A percentile compares a stretch with the other conserved stretches of the same genome.
Conservation (phyloP, 805 yeast species). For the Grigorovia yakushimaensis region DNA sequence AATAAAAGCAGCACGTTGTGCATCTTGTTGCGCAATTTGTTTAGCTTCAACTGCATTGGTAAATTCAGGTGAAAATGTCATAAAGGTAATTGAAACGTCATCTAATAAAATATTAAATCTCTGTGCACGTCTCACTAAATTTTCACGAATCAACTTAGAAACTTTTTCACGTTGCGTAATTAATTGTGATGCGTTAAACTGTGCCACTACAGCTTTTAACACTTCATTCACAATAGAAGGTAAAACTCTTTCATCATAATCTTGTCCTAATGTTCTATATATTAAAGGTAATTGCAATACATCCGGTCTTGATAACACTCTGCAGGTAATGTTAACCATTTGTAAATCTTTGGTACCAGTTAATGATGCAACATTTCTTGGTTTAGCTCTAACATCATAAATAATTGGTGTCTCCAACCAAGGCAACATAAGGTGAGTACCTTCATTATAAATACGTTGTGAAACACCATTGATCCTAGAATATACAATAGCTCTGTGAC, state of each 20-base stretch:
- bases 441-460: constrained; percentile 77
- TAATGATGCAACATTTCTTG: constrained; percentile 88
- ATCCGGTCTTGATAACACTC: constrained; percentile 88
- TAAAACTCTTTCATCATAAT: constrained; percentile 92
- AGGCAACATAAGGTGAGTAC: constrained; percentile 89
- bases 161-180: constrained; percentile 99
- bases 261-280: constrained; percentile 85
- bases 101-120: constrained; percentile 82
- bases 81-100: constrained; percentile 91
- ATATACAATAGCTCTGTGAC: constrained; percentile 93
- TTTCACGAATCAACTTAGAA: constrained; percentile 82
- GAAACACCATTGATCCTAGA: constrained; percentile 81
- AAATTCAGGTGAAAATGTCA: constrained; percentile 97
- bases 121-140: constrained; percentile 80
- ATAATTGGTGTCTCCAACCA: constrained; percentile 90
- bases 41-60: constrained; percentile 97
- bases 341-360: constrained; percentile 98
- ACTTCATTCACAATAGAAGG: constrained; percentile 99
- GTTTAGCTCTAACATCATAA: constrained; percentile 94
- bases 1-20: constrained; percentile 94
- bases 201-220: constrained; percentile 92
- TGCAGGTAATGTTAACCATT: constrained; percentile 98
- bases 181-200: constrained; percentile 94
- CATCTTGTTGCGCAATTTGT: constrained; percentile 99
- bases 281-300: constrained; percentile 69